These are phyloP conservation scores for Fusarium coicis DNA, from an alignment of 2,329 filamentous ascomycete genomes.

Conservation along the genomic window DNA sequence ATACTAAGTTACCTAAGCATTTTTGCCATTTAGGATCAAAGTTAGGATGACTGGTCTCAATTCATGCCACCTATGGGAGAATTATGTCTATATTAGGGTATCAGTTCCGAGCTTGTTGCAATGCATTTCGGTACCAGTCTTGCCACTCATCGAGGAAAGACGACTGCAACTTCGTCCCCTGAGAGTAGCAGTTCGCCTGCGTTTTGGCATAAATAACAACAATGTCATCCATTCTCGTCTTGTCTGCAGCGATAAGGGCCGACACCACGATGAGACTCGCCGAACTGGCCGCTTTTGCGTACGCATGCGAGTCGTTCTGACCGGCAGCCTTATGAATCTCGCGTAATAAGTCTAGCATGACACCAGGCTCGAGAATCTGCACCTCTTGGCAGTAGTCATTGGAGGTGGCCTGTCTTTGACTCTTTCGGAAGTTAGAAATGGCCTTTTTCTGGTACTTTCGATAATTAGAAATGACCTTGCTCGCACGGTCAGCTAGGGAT, in stretches of 20 bases:
- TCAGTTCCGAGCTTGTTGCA: slow-evolving; percentile 48
- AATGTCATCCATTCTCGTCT: slow-evolving; percentile 63
- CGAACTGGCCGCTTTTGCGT: slow-evolving; percentile 79
- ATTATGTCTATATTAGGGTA: slow-evolving; percentile 7
- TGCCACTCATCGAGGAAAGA: slow-evolving; percentile 78
- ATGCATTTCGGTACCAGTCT: slow-evolving; percentile 73
- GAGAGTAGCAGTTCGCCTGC: slow-evolving; percentile 66
- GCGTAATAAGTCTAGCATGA: slow-evolving; percentile 68
- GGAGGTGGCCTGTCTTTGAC: slow-evolving; percentile 67
- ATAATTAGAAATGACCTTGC: slow-evolving; percentile 77
- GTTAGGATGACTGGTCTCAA: slow-evolving; percentile 1
- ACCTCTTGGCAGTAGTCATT: slow-evolving; percentile 54
- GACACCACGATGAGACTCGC: slow-evolving; percentile 75
- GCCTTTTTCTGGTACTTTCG: slow-evolving; percentile 74
- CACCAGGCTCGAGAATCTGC: slow-evolving; percentile 54
- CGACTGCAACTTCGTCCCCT: slow-evolving; percentile 69
- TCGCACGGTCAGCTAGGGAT: slow-evolving; percentile 78
- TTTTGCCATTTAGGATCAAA: not conserved
- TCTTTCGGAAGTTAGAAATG: slow-evolving; percentile 76
- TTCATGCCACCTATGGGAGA: slow-evolving; percentile 11
- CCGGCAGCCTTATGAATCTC: slow-evolving; percentile 76
- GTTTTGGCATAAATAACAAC: slow-evolving; percentile 73
- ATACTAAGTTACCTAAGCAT: not conserved
- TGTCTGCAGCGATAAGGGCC: slow-evolving; percentile 66
- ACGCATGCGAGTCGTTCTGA: slow-evolving; percentile 73